phyloP scores from a whole-genome alignment of 78 protist species.

The Monosiga brevicollis region DNA sequence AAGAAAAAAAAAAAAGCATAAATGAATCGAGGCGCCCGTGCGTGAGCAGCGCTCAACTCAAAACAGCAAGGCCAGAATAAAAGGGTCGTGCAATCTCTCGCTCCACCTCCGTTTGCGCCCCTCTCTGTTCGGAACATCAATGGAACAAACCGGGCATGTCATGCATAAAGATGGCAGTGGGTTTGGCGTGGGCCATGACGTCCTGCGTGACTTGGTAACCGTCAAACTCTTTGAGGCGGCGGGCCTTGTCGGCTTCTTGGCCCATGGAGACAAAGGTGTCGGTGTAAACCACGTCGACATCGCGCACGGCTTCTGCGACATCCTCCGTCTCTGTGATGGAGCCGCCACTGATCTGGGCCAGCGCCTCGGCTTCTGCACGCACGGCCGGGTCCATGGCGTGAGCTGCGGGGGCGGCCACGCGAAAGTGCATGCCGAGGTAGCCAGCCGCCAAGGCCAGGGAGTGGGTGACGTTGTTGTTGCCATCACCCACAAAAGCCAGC shows the following conservation, averaged over 20 bases:
- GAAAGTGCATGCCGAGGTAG: conserved; percentile 8
- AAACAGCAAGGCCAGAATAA: no score
- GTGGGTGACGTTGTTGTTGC: conserved; percentile 49
- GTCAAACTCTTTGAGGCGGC: conserved; percentile 15
- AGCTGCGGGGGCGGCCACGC: conserved; percentile 5
- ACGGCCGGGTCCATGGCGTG: conserved; percentile 10
- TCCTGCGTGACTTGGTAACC: conserved; percentile 52
- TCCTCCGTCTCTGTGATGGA: not conserved
- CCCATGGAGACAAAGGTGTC: conserved; percentile 70
- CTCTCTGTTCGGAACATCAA: no score
- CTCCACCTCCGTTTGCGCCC: conserved; percentile 58
- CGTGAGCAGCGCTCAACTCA: no score
- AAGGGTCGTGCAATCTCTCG: conserved; percentile 11
- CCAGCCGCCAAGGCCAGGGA: not conserved
- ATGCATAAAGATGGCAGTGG: conserved; percentile 53
- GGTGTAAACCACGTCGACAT: conserved; percentile 42
- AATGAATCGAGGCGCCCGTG: no score
- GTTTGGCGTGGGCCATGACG: conserved; percentile 25
- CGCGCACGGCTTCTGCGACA: conserved; percentile 44
- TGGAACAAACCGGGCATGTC: conserved; percentile 60
- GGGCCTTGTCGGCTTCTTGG: conserved; percentile 24
- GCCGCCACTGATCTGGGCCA: conserved; percentile 13
- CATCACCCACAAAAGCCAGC: conserved; percentile 59
- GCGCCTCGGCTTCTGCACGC: conserved; percentile 2
- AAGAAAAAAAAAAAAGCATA: no score